Percentiles rank a stretch among this genome's conserved stretches.
Evolutionary conservation across 139 green algal species (phyloP).

Genomic region (Desmodesmus armatus): DNA sequence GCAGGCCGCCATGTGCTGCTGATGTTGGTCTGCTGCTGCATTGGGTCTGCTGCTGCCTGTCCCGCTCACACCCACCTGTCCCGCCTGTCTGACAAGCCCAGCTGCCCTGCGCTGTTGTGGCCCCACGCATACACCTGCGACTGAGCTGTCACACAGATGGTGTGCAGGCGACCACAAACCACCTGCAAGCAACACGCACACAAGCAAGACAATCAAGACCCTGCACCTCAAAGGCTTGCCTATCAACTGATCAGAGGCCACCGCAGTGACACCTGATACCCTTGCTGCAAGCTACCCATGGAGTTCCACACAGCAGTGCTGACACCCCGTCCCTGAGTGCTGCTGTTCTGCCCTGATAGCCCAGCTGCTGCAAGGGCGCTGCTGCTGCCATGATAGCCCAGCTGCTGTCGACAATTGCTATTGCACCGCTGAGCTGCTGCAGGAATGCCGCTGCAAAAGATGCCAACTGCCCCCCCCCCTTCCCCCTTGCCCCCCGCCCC

Average conservation of each 20-base stretch:
- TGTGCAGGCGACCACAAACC: constrained; percentile 83
- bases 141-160: constrained; percentile 84
- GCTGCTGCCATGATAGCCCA: neutral
- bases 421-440: neutral
- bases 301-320: neutral
- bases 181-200: constrained; percentile 55
- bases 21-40: too few species aligned
- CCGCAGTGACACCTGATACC: too few species aligned
- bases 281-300: neutral
- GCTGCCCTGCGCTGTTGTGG: constrained; percentile 78
- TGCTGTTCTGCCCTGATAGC: neutral
- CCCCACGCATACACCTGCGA: constrained; percentile 89
- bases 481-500: too few species aligned
- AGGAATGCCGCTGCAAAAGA: neutral
- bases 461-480: neutral
- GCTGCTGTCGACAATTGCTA: too few species aligned
- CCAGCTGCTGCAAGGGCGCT: constrained; percentile 10
- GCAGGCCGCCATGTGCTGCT: too few species aligned
- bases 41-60: too few species aligned
- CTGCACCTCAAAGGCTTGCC: too few species aligned
- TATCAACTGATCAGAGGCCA: too few species aligned
- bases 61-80: constrained; percentile 58
- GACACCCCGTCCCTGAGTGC: too few species aligned
- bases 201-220: too few species aligned
- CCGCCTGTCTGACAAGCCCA: constrained; percentile 79